Conservation (phyloP, 2,329 filamentous ascomycete species). For the Gliomastix tumulicola region DNA sequence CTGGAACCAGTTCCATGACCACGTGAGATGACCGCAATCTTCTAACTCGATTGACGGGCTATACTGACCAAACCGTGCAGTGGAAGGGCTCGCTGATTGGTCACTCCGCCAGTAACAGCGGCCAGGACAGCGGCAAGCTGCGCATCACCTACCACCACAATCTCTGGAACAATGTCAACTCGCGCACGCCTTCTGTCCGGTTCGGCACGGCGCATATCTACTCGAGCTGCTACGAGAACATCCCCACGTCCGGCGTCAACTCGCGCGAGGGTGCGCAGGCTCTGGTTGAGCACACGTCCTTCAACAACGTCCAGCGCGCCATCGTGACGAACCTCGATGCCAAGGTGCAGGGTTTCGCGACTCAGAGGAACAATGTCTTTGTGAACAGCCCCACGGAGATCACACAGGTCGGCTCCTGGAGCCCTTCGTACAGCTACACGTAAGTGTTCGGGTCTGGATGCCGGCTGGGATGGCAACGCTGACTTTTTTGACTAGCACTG, state of each 20-base stretch:
- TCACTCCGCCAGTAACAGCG: constrained; percentile 50
- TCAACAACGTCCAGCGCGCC: constrained; percentile 32
- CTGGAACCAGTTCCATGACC: constrained; percentile 32
- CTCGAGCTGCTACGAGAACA: constrained; percentile 33
- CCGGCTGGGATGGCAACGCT: constrained; percentile 17
- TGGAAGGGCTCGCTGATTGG: constrained; percentile 51
- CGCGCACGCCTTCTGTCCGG: constrained; percentile 48
- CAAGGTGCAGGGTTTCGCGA: constrained; percentile 32
- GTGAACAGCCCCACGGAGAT: constrained; percentile 23
- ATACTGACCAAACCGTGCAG: too few species aligned
- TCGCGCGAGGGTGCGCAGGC: constrained; percentile 44
- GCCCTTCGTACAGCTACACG: constrained; percentile 24
- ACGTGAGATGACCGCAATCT: constrained; percentile 16
- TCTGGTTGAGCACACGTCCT: constrained; percentile 44
- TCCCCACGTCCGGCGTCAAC: constrained; percentile 42
- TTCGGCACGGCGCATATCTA: constrained; percentile 52
- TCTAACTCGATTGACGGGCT: too few species aligned
- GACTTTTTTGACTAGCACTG: constrained; percentile 24
- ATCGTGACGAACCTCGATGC: constrained; percentile 34
- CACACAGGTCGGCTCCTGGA: constrained; percentile 19
- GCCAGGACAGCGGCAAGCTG: constrained; percentile 49
- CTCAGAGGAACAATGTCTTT: constrained; percentile 36
- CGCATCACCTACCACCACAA: constrained; percentile 54
- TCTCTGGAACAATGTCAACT: constrained; percentile 53
- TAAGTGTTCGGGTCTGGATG: constrained; percentile 8